Conservation (phyloP, 495 filamentous ascomycete genomes). For the Neurospora terricola region DNA sequence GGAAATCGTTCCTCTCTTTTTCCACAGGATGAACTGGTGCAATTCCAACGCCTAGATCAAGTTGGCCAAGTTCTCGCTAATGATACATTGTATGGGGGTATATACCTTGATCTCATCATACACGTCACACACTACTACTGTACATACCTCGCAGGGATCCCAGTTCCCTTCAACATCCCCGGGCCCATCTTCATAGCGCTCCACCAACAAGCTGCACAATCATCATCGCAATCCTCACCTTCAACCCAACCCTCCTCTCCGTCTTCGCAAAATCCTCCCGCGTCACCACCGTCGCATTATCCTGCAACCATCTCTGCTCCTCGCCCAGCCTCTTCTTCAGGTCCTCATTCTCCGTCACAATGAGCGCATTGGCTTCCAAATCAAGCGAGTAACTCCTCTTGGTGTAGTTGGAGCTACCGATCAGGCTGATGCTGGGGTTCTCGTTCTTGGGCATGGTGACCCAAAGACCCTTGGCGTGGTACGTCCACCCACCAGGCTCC, state of each 20-base stretch:
- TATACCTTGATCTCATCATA: conserved; percentile 6
- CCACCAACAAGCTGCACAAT: conserved; percentile 67
- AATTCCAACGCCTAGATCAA: neutral
- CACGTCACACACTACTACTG: neutral
- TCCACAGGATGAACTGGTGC: neutral
- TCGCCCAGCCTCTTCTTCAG: conserved; percentile 63
- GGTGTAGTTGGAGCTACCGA: conserved; percentile 94
- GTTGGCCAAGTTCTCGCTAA: neutral
- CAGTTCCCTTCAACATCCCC: neutral
- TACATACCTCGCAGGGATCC: neutral
- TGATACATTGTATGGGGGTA: conserved; percentile 5
- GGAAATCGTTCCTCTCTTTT: neutral
- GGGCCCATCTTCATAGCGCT: conserved; percentile 38
- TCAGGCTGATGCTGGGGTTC: conserved; percentile 64
- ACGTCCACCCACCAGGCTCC: conserved; percentile 82
- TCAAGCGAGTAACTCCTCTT: conserved; percentile 87
- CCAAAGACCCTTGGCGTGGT: conserved; percentile 97
- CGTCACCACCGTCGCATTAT: conserved; percentile 54
- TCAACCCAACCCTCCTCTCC: conserved; percentile 74
- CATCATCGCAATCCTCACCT: conserved; percentile 86
- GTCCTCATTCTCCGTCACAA: conserved; percentile 68
- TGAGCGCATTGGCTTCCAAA: conserved; percentile 73
- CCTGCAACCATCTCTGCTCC: conserved; percentile 70
- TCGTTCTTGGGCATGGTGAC: conserved; percentile 55
- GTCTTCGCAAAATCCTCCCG: conserved; percentile 66